Percentiles rank a stretch among this genome's conserved stretches.
Conservation (phyloP, 2,329 filamentous ascomycete genomes). For the Fusarium albidum region DNA sequence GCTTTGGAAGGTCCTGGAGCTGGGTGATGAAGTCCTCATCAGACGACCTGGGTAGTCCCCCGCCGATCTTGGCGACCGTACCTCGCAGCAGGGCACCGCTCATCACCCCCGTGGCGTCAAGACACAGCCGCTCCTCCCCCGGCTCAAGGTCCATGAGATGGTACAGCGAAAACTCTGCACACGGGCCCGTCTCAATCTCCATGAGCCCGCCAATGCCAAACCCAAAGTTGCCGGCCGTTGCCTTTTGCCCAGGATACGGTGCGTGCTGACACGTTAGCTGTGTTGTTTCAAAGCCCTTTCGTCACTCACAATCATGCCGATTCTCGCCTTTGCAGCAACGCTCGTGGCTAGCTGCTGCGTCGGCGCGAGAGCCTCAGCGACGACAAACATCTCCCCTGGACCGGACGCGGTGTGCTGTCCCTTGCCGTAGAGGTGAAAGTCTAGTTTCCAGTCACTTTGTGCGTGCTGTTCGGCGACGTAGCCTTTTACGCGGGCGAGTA, state of each 20-base stretch:
- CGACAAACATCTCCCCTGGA: conserved; percentile 48
- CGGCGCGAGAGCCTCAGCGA: conserved; percentile 55
- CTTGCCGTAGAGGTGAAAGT: conserved; percentile 56
- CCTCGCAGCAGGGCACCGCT: background rate
- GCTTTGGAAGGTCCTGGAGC: background rate
- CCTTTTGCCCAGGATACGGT: conserved; percentile 59
- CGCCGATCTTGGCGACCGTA: conserved; percentile 8
- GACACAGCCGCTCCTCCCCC: conserved; percentile 32
- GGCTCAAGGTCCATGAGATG: conserved; percentile 55
- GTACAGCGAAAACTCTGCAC: conserved; percentile 56
- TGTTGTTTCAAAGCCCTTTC: accelerated
- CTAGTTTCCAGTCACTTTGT: conserved; percentile 37
- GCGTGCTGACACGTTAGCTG: conserved; percentile 45
- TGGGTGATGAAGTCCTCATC: background rate
- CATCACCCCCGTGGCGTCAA: background rate
- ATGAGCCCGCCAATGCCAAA: conserved; percentile 42
- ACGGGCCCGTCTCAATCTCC: conserved; percentile 45
- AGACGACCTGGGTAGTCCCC: background rate
- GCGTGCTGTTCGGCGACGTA: conserved; percentile 35
- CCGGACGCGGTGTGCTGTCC: conserved; percentile 2
- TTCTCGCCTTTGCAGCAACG: conserved; percentile 40
- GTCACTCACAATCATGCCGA: conserved; percentile 40
- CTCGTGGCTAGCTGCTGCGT: conserved; percentile 55
- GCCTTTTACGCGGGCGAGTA: conserved; percentile 12
- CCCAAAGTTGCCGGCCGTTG: conserved; percentile 60